phyloP scores from a whole-genome alignment of 140 eudicot species.

The Ambrosia hybrid region DNA sequence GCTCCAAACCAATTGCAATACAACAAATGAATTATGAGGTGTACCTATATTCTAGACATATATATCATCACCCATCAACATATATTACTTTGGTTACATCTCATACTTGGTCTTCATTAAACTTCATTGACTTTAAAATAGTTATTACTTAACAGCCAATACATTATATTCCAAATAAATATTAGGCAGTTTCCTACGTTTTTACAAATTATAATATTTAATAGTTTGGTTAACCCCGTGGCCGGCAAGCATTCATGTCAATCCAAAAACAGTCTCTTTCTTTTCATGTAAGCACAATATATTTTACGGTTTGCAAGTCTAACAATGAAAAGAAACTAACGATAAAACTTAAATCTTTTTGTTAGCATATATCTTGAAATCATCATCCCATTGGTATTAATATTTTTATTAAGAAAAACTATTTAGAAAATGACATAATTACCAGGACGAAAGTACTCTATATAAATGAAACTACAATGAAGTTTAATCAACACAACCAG shows the following conservation, averaged over 20 bases:
- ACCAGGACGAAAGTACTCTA: slow-evolving; percentile 12
- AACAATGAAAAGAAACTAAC: slow-evolving; percentile 16
- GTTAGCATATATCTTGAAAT: slow-evolving; percentile 21
- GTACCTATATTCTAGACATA: too few species aligned
- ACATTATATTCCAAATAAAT: background rate
- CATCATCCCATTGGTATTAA: slow-evolving; percentile 17
- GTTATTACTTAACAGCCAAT: background rate
- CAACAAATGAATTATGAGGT: too few species aligned
- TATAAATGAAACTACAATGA: slow-evolving; percentile 16
- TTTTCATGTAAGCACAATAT: too few species aligned
- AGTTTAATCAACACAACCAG: background rate
- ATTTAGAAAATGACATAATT: background rate
- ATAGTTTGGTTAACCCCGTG: background rate
- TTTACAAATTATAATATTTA: background rate
- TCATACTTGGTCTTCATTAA: background rate
- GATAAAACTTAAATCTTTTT: background rate
- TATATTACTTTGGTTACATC: too few species aligned
- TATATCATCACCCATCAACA: too few species aligned
- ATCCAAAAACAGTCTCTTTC: slow-evolving; percentile 17
- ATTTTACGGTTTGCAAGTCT: slow-evolving; percentile 15
- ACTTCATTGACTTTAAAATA: background rate
- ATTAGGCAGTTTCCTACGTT: too few species aligned
- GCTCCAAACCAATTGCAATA: too few species aligned
- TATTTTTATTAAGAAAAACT: background rate
- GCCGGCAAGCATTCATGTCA: slow-evolving; percentile 26